Evolutionary conservation across 148 eudicot genomes (phyloP).

Genomic region (Rhododendron ovatum): DNA sequence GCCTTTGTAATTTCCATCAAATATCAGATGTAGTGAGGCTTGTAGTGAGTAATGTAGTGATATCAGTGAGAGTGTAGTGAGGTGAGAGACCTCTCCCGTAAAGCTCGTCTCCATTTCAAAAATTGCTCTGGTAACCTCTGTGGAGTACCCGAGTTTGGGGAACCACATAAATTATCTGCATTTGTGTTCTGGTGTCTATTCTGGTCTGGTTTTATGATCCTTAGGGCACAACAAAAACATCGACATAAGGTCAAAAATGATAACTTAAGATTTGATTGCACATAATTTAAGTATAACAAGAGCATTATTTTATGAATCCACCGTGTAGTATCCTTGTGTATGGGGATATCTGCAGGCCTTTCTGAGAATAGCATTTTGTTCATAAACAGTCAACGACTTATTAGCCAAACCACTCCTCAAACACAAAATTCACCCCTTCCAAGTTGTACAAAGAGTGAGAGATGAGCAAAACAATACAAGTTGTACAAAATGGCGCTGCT

Average conservation of each 20-base stretch:
- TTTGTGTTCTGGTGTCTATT: too few relatives aligned
- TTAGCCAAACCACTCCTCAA: neutral
- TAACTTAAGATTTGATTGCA: neutral
- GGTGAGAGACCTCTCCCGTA: too few relatives aligned
- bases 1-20: too few relatives aligned
- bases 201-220: too few relatives aligned
- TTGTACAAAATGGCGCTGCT: neutral
- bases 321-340: neutral
- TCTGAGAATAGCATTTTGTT: neutral
- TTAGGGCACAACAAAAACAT: too few relatives aligned
- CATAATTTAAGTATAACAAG: neutral
- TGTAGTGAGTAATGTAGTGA: too few relatives aligned
- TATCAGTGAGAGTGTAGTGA: too few relatives aligned
- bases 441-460: neutral
- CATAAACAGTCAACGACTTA: neutral
- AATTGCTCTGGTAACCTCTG: too few relatives aligned
- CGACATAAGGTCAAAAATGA: neutral
- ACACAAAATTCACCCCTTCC: neutral
- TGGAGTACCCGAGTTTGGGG: too few relatives aligned
- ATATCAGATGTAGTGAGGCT: too few relatives aligned
- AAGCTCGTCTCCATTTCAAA: too few relatives aligned
- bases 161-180: too few relatives aligned
- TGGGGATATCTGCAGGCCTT: neutral
- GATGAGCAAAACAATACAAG: neutral
- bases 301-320: neutral